phyloP scores from a whole-genome alignment of 2,329 filamentous ascomycete genomes.

The Nothophoma quercina region DNA sequence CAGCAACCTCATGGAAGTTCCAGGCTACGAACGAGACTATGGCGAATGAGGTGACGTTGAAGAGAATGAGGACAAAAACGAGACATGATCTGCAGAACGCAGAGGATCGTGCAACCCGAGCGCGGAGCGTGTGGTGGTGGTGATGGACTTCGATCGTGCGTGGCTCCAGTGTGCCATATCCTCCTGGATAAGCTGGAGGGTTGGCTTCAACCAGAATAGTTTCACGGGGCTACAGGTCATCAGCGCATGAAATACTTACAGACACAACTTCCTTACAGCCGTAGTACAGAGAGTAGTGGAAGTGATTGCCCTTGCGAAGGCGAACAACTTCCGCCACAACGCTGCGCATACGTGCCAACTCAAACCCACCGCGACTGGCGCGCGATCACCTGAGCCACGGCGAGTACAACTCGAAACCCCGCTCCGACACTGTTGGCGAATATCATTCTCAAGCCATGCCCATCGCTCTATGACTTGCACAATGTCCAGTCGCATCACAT shows the following conservation, averaged over 20 bases:
- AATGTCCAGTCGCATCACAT: background rate
- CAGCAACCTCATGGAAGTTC: slow-evolving; percentile 34
- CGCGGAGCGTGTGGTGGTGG: slow-evolving; percentile 24
- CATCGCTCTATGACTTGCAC: too few species aligned
- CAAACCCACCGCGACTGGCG: background rate
- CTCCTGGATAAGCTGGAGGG: slow-evolving; percentile 31
- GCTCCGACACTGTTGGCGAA: background rate
- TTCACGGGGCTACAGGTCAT: slow-evolving; percentile 6
- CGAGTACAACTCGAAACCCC: background rate
- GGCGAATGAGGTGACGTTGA: slow-evolving; percentile 25
- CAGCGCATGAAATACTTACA: background rate
- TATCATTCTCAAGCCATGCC: too few species aligned
- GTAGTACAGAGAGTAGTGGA: background rate
- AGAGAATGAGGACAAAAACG: slow-evolving; percentile 17
- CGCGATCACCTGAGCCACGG: background rate
- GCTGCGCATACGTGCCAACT: background rate
- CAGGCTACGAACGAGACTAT: slow-evolving; percentile 29
- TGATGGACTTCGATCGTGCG: slow-evolving; percentile 27
- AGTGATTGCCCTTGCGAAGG: background rate
- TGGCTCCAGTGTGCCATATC: slow-evolving; percentile 27
- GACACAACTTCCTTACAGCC: slow-evolving; percentile 1
- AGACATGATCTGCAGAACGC: slow-evolving; percentile 26
- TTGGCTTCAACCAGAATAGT: slow-evolving; percentile 21
- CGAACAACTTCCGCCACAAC: background rate
- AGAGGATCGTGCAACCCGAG: slow-evolving; percentile 14